Evolutionary conservation across 352 stramenopile genomes (phyloP).

Genomic region (Globisporangium irregulare): DNA sequence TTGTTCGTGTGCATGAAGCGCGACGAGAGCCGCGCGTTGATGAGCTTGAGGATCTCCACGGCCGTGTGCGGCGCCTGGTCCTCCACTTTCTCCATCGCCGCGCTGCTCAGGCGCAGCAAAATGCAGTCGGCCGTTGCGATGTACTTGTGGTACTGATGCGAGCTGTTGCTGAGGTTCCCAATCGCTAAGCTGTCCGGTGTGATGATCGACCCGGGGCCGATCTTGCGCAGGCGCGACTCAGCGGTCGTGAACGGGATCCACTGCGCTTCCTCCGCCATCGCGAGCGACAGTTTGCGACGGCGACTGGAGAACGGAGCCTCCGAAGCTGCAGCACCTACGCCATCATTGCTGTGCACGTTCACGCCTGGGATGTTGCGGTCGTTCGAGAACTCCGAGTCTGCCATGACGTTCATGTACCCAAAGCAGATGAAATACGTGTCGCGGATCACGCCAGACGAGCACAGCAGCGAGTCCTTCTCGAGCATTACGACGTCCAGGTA

Average conservation of each 20-base stretch:
- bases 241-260: slow-evolving; percentile 69
- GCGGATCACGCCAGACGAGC: slow-evolving; percentile 31
- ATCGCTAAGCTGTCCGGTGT: slow-evolving; percentile 40
- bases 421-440: slow-evolving; percentile 81
- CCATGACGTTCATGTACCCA: slow-evolving; percentile 70
- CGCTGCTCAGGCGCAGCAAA: slow-evolving; percentile 52
- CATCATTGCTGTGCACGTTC: slow-evolving; percentile 11
- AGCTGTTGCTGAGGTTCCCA: background rate
- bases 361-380: slow-evolving; percentile 59
- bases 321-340: background rate
- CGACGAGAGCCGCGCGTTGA: slow-evolving; percentile 55
- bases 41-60: slow-evolving; percentile 70
- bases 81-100: slow-evolving; percentile 59
- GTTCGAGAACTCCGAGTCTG: slow-evolving; percentile 61
- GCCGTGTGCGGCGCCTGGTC: slow-evolving; percentile 56
- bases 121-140: slow-evolving; percentile 65
- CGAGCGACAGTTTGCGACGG: slow-evolving; percentile 38
- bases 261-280: slow-evolving; percentile 41
- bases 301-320: background rate
- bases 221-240: slow-evolving; percentile 66
- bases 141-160: slow-evolving; percentile 52
- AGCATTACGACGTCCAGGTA: slow-evolving; percentile 64
- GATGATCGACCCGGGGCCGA: slow-evolving; percentile 69
- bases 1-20: slow-evolving; percentile 74
- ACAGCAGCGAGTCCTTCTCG: slow-evolving; percentile 34